Evolutionary conservation across 2,329 filamentous ascomycete genomes (phyloP).

Genomic region (Colletotrichum incanum): DNA sequence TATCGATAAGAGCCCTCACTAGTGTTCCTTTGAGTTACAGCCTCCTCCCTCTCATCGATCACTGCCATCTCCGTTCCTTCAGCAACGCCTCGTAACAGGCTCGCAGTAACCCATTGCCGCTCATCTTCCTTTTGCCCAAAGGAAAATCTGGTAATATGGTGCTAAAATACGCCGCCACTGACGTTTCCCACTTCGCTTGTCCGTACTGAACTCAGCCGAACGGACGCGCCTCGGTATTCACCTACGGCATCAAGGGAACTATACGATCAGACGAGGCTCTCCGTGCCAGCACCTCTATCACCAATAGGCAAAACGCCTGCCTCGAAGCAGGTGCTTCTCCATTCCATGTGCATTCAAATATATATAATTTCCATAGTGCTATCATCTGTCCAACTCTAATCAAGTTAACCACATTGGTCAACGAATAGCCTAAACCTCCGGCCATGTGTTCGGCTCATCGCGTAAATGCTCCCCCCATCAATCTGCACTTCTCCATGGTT

Average conservation of each 20-base stretch:
- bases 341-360: background rate
- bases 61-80: background rate
- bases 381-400: background rate
- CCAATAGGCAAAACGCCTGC: background rate
- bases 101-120: background rate
- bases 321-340: background rate
- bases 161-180: background rate
- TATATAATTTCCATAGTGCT: background rate
- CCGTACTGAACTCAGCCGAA: background rate
- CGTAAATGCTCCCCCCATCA: background rate
- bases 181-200: background rate
- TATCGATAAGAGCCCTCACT: background rate
- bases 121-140: background rate
- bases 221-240: background rate
- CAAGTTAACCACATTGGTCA: background rate
- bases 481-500: background rate
- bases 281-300: background rate
- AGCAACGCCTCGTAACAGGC: background rate
- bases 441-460: slow-evolving; percentile 6
- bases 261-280: background rate
- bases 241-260: background rate
- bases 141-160: too few relatives aligned
- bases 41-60: background rate
- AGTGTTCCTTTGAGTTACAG: background rate
- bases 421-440: slow-evolving; percentile 23